Evolutionary conservation across 1,284 basidiomycete genomes (phyloP), one percentile per base, ranked within the genome.

Genomic region (Psilocybe mexicana): DNA sequence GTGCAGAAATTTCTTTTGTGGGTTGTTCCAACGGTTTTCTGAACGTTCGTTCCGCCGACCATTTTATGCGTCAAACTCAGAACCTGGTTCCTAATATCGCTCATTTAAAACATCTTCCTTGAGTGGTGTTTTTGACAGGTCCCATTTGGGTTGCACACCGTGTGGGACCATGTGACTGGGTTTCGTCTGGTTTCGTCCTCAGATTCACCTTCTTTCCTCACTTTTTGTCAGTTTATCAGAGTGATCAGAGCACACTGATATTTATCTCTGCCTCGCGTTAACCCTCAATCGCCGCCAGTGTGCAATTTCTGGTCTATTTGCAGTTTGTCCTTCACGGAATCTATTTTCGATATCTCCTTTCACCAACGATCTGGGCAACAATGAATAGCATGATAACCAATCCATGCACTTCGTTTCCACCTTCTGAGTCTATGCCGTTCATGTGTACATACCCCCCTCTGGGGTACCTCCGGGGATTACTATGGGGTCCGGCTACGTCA

Each of bases 401-500:
- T 40, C 38, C 44, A 46, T 28, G 44, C 44, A 10, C 44, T 28
- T 6, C 24, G 18, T 33, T 14, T 26, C 12, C 2, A 18, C 14
- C 6, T 30, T 28, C 2, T 7, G 28, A 11, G 14, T 24, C n/a
- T 1, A 8, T 35, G 30, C 18, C 18, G 18, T 7, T 26, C 46
- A 28, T 7, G 44, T 12, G 44, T 46, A 12, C n/a, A 46, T 12
- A 28, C 14, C n/a, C n/a, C 28, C 28, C n/a, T 48, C 46, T n/a
- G 28, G 30, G 30, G 3, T 33, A 40, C 14, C 38, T n/a, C 38
- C 6, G 11, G 30, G 28, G 1, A 14, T 12, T 33, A 11, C 0
- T n/a, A 47, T 47, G 26, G 45, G 14, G 30, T 6, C 46, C 28
- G 46, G 18, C 46, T 48, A 48, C 46, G 46, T 48, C 46, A 48